These are phyloP conservation scores for Citropsis articulata DNA, from an alignment of 345 rosid species.

Conservation along the genomic window DNA sequence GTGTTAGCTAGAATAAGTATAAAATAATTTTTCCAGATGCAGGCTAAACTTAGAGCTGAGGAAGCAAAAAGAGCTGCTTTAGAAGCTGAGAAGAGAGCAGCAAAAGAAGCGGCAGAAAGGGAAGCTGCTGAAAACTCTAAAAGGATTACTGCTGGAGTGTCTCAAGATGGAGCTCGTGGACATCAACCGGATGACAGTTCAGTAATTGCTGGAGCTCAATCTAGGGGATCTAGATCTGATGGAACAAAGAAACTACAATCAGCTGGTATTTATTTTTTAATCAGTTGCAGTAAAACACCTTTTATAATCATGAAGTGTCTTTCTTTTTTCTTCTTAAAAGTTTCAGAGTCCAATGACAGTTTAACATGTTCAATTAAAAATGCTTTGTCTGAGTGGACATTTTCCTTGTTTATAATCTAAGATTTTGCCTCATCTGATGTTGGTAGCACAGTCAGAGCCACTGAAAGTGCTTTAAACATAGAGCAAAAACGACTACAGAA, in stretches of 20 bases:
- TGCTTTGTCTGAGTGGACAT: neutral
- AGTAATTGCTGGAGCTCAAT: conserved; percentile 29
- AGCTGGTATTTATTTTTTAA: conserved; percentile 33
- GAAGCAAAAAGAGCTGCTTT: conserved; percentile 62
- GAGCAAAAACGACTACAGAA: conserved; percentile 66
- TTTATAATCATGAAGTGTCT: neutral
- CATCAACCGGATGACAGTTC: conserved; percentile 16
- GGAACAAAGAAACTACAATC: conserved; percentile 26
- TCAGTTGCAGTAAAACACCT: neutral
- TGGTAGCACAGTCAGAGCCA: conserved; percentile 60
- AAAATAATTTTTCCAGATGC: conserved; percentile 19
- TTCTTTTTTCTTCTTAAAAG: neutral
- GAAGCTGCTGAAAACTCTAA: conserved; percentile 45
- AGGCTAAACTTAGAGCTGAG: conserved; percentile 70
- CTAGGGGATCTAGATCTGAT: conserved; percentile 25
- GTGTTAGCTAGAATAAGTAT: neutral
- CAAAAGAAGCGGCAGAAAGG: conserved; percentile 58
- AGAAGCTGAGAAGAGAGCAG: conserved; percentile 70
- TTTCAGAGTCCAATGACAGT: neutral
- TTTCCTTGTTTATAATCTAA: neutral
- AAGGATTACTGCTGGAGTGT: conserved; percentile 23
- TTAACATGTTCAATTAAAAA: neutral
- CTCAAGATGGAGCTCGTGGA: conserved; percentile 27
- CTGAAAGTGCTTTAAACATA: conserved; percentile 57
- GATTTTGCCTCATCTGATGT: conserved; percentile 18